Base-by-base conservation (phyloP, 2,329 filamentous ascomycete genomes). In the Pleochaeta shiraiana region DNA sequence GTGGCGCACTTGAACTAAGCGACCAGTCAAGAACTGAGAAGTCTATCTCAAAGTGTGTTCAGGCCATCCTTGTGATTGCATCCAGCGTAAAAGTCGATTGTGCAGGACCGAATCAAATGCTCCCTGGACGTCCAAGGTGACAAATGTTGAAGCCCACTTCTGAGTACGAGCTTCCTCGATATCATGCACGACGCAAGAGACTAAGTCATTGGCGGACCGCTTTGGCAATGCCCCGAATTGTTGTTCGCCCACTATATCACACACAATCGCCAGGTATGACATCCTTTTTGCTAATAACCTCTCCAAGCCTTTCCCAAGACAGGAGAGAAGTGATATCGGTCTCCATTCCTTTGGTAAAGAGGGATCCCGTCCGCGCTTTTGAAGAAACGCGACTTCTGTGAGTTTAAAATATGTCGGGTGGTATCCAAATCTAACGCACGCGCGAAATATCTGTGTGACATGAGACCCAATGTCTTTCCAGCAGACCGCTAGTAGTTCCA, bases 311-410 rank as follows among this genome's bases (percentile, higher is more conserved):
- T 53, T 53, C 47, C n/a, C 47, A 53, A 24, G 19, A 53, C n/a
- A 53, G 47, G 47, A 53, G 47, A 53, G 11, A 53, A 53, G 47
- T 53, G 47, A 53, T 53, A 53, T 53, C 16, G n/a, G 47, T 53
- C 47, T 53, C n/a, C 12, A 53, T 53, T 26, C 21, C 47, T 53
- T 26, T 53, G 47, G n/a, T 26, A 14, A 26, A 26, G 47, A 53
- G 47, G 47, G 47, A 53, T 53, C n/a, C 21, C 16, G 47, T 53
- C 21, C n/a, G 28, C 6, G 47, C 16, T 53, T 53, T 53, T 53
- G 47, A 53, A 53, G 19, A 26, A 53, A 53, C 47, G 28, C 47
- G 21, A 53, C 47, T 26, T 26, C 47, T 53, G 47, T 26, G 21
- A 53, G 47, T 53, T 53, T 53, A 53, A 53, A 53, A 21, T 14